Evolutionary conservation across 495 filamentous ascomycete species (phyloP), one percentile per base, ranked within the genome.

Genomic region (Daldinia vernicosa): DNA sequence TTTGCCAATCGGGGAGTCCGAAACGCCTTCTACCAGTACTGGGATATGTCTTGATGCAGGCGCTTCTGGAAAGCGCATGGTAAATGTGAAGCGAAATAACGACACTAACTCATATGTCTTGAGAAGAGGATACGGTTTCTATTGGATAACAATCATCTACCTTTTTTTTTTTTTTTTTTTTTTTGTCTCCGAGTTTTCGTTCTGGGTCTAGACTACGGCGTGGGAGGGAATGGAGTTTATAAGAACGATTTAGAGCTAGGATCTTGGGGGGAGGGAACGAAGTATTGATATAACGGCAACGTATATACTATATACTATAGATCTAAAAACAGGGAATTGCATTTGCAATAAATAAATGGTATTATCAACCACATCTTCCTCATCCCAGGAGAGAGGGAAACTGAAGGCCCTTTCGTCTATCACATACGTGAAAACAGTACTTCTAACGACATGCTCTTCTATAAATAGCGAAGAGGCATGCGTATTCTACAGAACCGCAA

Each of bases 1-100:
- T 50, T 19, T 59, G 37, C 56, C 32, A 14, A 35, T 24, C 37
- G 57, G 56, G 64, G 45, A 67, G 35, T 15, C 56, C 45, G 56
- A 67, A 50, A 61, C 57, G 33, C 15, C 12, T 60, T 19, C 6
- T 1, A 45, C 19, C n/a, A 12, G 28, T 35, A 2, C 17, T 22
- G 12, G 14, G 17, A 37, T 26, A 26, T 37, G 37, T 28, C 24
- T 28, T 60, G 24, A 57, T 15, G 1, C 12, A 39, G 6, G 24
- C 35, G 19, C 15, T 3, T 45, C 35, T 58, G 22, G 32, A 40
- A 17, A 39, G 17, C 17, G 6, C 14, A 37, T 58, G 12, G 19
- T 4, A 22, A 4, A 30, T 40, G 32, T 24, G 37, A 19, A 22
- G 22, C 19, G 1, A 12, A 12, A 24, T 22, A 11, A 47, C 43